Base-by-base conservation (phyloP, 1,139 yeast species). In the Kodamaea ohmeri region DNA sequence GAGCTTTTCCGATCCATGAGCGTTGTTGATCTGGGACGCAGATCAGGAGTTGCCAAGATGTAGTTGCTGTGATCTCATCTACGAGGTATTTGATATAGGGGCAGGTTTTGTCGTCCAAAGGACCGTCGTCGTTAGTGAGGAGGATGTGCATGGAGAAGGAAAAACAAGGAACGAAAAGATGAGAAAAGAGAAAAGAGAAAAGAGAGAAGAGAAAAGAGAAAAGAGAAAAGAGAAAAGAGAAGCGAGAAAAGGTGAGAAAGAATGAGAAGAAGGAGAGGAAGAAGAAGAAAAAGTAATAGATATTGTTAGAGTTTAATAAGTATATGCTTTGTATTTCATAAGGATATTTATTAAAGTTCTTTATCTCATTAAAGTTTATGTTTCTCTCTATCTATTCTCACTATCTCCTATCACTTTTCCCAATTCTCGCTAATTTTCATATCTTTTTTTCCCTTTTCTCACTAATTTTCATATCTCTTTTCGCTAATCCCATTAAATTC, bases 1-100 rank as follows among this genome's bases (percentile, higher is more conserved):
- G 97, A 9, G 98, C 97, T 60, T 92, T 92, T 27, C 96, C 96
- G 42, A 89, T 90, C 98, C 98, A 92, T 8, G 97, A 89, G 50
- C 95, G 53, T 41, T 59, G 63, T 39, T 77, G 79, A 48, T 80
- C 72, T 11, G 97, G 97, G 4, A 92, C 83, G 21, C 83, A 90
- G 19, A 92, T 80, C 12, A 92, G 83, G 21, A 92, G 62, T 28
- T 84, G 78, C 97, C 97, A 92, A 53, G 85, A 80, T 11, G 96
- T 85, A 40, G 69, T 54, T 31, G 69, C 56, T 32, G 58, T 58
- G 39, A 92, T 72, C 38, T 87, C 87, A 47, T 83, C 83, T 9
- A 87, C 90, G 36, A 92, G 72, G 50, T 78, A 83, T 54, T 86
- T 83, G 47, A 92, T 73, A 60, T 90, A 92, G 1, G 97, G 97